Evolutionary conservation across 1,284 basidiomycete genomes (phyloP), one percentile per base, ranked within the genome.

Genomic region (Apiotrichum veenhuisii): DNA sequence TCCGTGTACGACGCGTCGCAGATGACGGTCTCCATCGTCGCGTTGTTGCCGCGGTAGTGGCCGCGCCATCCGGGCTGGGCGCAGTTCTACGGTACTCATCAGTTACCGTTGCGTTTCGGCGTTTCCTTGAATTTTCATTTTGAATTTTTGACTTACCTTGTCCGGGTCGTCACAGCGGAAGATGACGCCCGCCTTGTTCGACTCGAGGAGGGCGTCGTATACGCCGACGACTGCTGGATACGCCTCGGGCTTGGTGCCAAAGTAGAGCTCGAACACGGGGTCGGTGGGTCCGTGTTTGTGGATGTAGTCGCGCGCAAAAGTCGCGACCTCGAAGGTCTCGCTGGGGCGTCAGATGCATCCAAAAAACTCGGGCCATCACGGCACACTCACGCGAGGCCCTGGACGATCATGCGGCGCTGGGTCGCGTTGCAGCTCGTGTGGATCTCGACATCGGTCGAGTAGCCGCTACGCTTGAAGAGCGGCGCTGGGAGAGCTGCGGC

Each of bases 21-120:
- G 57, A 74, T 74, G 63, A 74, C 79, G 2, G 78, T 80, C 64
- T 80, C 79, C 11, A 57, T 43, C 3, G 78, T 77, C 4, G 71
- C 77, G 54, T 79, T 79, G 53, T 71, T 64, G 20, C 78, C 78
- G 44, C 78, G 65, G 74, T 75, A 79, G 65, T 79, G 78, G 5
- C 79, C 78, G 47, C 65, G 59, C 72, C 72, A 79, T 1, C 71
- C 75, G 26, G 62, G 53, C 23, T 70, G 69, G 25, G 58, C 54
- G 52, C 72, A 74, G 62, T 71, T 70, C 63, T 67, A 34, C 17
- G 14, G n/a, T n/a, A n/a, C n/a, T n/a, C n/a, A n/a, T n/a, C n/a
- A n/a, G n/a, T n/a, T n/a, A n/a, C n/a, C n/a, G n/a, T n/a, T n/a
- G n/a, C n/a, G n/a, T n/a, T n/a, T n/a, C n/a, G n/a, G n/a, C n/a